Percentiles rank a stretch among this genome's conserved stretches.
Evolutionary conservation across 2,329 filamentous ascomycete species (phyloP).

Genomic region (Colletotrichum australisinense): DNA sequence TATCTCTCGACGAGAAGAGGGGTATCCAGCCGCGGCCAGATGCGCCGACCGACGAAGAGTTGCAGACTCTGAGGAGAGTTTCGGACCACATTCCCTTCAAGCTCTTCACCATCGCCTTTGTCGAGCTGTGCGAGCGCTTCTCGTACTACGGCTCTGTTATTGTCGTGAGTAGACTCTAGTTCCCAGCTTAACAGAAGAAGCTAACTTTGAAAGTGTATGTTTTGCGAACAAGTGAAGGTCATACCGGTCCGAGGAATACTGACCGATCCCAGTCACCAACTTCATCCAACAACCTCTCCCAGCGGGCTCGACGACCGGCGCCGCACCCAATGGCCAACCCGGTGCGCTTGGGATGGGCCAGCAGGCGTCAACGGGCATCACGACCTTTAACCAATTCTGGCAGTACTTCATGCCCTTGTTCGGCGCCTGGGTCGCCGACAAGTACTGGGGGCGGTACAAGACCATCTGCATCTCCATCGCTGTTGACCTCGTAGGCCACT

Average conservation of each 20-base stretch:
- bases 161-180: constrained; percentile 64
- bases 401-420: constrained; percentile 69
- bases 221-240: background rate
- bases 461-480: constrained; percentile 74
- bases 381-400: constrained; percentile 68
- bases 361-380: constrained; percentile 58
- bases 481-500: constrained; percentile 72
- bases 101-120: constrained; percentile 72
- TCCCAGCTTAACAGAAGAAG: background rate
- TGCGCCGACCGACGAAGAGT: constrained; percentile 62
- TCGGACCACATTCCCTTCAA: constrained; percentile 68
- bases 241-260: background rate
- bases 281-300: constrained; percentile 72
- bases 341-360: constrained; percentile 70
- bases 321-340: constrained; percentile 51
- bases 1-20: constrained; percentile 45
- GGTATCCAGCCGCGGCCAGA: constrained; percentile 36
- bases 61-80: constrained; percentile 63
- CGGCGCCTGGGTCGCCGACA: constrained; percentile 61
- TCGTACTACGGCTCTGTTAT: constrained; percentile 77
- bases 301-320: constrained; percentile 64
- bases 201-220: constrained; percentile 22
- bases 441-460: constrained; percentile 75
- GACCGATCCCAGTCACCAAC: constrained; percentile 59
- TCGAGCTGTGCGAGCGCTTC: constrained; percentile 79